These are phyloP conservation scores for Zelonia costaricensis DNA, from an alignment of 208 protist genomes.

Conservation along the genomic window DNA sequence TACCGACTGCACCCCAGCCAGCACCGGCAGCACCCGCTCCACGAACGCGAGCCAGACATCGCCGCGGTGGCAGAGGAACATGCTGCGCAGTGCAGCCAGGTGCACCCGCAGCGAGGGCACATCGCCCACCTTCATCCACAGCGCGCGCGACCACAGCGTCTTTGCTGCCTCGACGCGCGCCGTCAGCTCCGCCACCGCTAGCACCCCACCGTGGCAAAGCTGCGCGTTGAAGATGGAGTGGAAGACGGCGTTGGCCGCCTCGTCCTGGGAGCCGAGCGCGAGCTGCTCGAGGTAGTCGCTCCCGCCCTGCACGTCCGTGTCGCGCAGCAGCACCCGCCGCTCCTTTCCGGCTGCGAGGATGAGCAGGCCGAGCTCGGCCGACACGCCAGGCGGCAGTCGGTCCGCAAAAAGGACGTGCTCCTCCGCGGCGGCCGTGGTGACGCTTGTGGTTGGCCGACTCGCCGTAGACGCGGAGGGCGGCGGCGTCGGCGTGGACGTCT, in stretches of 20 bases:
- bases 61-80: slow-evolving; percentile 85
- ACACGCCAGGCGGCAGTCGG: slow-evolving; percentile 61
- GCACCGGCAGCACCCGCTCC: slow-evolving; percentile 38
- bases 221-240: slow-evolving; percentile 67
- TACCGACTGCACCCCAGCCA: slow-evolving; percentile 3
- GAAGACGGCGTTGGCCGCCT: slow-evolving; percentile 77
- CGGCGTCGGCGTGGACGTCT: not conserved
- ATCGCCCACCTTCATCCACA: slow-evolving; percentile 70
- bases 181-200: slow-evolving; percentile 66
- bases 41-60: slow-evolving; percentile 87
- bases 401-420: slow-evolving; percentile 64
- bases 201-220: slow-evolving; percentile 55
- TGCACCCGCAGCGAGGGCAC: slow-evolving; percentile 35
- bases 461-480: too few relatives aligned
- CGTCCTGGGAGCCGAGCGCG: slow-evolving; percentile 74
- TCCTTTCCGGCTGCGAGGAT: slow-evolving; percentile 74
- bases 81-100: slow-evolving; percentile 49
- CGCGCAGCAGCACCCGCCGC: slow-evolving; percentile 62
- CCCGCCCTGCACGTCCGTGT: slow-evolving; percentile 30
- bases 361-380: slow-evolving; percentile 56
- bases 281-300: slow-evolving; percentile 72
- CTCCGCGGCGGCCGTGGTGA: slow-evolving; percentile 18
- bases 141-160: slow-evolving; percentile 70
- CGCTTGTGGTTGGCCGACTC: not conserved
- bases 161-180: slow-evolving; percentile 69